Base-by-base conservation (phyloP, 805 yeast species). In the Candida awuae region DNA sequence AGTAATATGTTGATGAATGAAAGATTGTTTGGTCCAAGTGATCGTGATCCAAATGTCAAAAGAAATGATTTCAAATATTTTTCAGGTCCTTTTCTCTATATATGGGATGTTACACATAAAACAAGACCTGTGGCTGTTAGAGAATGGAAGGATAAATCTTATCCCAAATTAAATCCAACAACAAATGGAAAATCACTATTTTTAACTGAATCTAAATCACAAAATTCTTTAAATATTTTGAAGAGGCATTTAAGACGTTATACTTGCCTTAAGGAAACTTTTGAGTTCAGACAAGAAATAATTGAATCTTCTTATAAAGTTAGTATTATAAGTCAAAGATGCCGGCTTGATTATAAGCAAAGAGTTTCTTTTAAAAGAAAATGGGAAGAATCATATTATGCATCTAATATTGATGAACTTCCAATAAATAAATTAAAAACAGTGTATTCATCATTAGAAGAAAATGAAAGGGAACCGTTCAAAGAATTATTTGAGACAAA, bases 41-140 rank as follows among this genome's bases (percentile, higher is more conserved):
- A 88, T 58, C 73, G 95, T 48, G 96, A 88, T 56, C 92, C 94
- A 10, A 72, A 69, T 45, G 92, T 94, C 2, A 77, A 72, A 48
- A 68, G 95, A 41, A 95, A 84, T 50, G 96, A 90, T 55, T 73
- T 82, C 52, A 79, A 80, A 53, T 84, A 84, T 56, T 84, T 92
- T 58, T 78, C 77, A 36, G 77, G 80, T 28, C 75, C 80, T 6
- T 86, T 79, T 59, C 64, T 86, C 20, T 78, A 81, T 47, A 80
- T 86, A 28, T 90, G 81, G 62, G 98, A 92, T 53, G 66, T 83
- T 19, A 71, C 78, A 46, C 88, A 84, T 50, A 71, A 71, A 18
- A 79, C 80, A 45, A 74, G 94, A 40, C 96, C 97, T 0, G 73
- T 86, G 6, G 78, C 88, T 9, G 66, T 77, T 6, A 70, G 88